Percentiles rank a stretch among this genome's conserved stretches.
Conservation (phyloP, 2,329 filamentous ascomycete genomes). For the Clarireedia hainanense region DNA sequence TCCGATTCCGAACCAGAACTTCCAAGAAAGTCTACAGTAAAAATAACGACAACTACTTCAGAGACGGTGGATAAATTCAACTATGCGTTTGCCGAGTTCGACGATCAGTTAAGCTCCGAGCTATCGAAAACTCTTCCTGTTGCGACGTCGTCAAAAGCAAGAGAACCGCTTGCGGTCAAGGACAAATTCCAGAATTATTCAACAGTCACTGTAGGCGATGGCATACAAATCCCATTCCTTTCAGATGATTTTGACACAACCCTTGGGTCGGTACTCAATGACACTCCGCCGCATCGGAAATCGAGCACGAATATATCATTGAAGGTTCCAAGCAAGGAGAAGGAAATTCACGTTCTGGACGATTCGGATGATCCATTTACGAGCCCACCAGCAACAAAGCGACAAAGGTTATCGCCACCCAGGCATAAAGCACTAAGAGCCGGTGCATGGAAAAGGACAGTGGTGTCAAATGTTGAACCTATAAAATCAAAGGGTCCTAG, state of each 20-base stretch:
- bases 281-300: neutral
- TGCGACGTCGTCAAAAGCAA: neutral
- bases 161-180: neutral
- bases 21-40: neutral
- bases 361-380: slow-evolving; percentile 26
- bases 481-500: slow-evolving; percentile 20
- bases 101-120: neutral
- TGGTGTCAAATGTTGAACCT: slow-evolving; percentile 31
- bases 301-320: neutral
- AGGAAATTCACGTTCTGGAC: slow-evolving; percentile 14
- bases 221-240: neutral
- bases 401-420: neutral
- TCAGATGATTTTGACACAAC: slow-evolving; percentile 36
- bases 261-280: slow-evolving; percentile 11
- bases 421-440: slow-evolving; percentile 2
- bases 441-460: slow-evolving; percentile 15
- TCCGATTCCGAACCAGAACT: neutral
- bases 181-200: neutral
- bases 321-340: neutral
- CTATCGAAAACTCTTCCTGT: neutral
- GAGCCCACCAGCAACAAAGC: slow-evolving; percentile 10
- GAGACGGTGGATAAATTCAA: neutral
- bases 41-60: neutral
- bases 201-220: neutral
- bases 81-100: neutral